Conservation (phyloP, 176 grass and related monocot species). For the Avena sativa region DNA sequence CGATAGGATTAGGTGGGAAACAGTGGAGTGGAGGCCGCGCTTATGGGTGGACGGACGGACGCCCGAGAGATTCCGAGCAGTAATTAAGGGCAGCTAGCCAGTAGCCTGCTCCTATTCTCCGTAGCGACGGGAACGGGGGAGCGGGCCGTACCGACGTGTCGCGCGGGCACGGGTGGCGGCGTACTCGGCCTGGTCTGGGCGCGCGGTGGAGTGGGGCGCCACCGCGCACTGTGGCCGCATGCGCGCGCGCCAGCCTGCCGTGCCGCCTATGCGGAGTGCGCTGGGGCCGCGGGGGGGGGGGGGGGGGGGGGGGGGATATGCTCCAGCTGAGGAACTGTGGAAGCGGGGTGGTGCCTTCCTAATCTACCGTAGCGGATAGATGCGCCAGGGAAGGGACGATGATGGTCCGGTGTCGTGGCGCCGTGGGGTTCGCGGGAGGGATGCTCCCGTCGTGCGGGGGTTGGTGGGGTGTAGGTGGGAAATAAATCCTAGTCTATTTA, state of each 20-base stretch:
- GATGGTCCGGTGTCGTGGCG: neutral
- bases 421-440: neutral
- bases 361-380: neutral
- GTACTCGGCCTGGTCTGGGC: neutral
- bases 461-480: neutral
- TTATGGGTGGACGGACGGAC: neutral
- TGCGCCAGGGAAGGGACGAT: neutral
- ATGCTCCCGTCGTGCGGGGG: neutral
- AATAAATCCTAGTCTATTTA: no score
- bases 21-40: constrained; percentile 21
- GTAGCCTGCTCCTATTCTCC: neutral
- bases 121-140: neutral
- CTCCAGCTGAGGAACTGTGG: neutral
- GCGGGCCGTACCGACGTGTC: neutral
- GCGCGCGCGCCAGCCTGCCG: constrained; percentile 24
- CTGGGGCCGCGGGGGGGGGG: no score
- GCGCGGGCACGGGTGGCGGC: neutral
- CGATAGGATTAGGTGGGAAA: constrained; percentile 49
- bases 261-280: neutral
- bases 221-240: constrained; percentile 5
- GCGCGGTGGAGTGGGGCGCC: neutral
- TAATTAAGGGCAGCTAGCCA: constrained; percentile 13
- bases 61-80: constrained; percentile 14
- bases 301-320: neutral
- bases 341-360: neutral